These are phyloP conservation scores for Diddensiella santjacobensis DNA, from an alignment of 805 yeast genomes.

Conservation along the genomic window DNA sequence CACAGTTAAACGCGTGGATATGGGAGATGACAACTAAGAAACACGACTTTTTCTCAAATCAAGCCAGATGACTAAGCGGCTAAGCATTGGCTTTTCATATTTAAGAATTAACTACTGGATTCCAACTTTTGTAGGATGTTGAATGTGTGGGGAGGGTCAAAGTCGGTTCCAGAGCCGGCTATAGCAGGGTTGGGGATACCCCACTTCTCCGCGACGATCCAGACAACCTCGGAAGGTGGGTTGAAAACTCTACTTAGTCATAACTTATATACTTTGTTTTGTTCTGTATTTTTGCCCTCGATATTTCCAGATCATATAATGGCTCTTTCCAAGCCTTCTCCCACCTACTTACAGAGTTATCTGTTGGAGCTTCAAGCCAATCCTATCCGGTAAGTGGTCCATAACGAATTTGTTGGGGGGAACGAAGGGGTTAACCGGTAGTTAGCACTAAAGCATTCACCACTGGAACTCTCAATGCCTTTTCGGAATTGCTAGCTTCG, in stretches of 20 bases:
- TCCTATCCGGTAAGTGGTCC: constrained; percentile 16
- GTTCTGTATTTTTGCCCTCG: background rate
- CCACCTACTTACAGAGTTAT: constrained; percentile 24
- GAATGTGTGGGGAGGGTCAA: too few relatives aligned
- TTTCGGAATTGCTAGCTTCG: constrained; percentile 35
- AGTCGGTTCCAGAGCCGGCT: background rate
- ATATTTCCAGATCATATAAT: background rate
- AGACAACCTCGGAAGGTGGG: background rate
- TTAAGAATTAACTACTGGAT: too few relatives aligned
- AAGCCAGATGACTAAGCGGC: too few relatives aligned
- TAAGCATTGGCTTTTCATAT: too few relatives aligned
- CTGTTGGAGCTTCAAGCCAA: constrained; percentile 21
- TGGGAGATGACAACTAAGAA: too few relatives aligned
- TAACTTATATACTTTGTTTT: background rate
- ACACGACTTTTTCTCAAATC: too few relatives aligned
- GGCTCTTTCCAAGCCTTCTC: constrained; percentile 11
- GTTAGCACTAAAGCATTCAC: constrained; percentile 35
- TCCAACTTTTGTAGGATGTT: too few relatives aligned
- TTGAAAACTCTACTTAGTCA: background rate
- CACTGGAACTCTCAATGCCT: constrained; percentile 34
- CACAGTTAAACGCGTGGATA: too few relatives aligned
- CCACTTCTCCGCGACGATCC: background rate
- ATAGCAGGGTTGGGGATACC: background rate
- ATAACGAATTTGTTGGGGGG: background rate
- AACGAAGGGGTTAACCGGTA: background rate